These are phyloP conservation scores for Seiridium cupressi DNA, from an alignment of 2,329 filamentous ascomycete genomes.

Conservation along the genomic window DNA sequence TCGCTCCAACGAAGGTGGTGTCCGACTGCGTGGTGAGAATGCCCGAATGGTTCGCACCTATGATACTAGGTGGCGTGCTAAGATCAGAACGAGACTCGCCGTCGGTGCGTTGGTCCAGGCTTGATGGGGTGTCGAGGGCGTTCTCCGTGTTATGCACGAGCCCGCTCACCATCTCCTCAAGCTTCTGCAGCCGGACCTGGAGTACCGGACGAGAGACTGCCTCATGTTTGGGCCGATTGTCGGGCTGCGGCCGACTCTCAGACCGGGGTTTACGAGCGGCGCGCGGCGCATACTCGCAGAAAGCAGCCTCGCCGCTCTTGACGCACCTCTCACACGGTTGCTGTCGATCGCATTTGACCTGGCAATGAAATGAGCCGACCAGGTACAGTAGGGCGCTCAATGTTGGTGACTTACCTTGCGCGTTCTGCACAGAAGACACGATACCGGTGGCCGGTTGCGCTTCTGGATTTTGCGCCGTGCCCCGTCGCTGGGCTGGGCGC, in stretches of 20 bases:
- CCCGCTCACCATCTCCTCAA: constrained; percentile 33
- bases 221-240: constrained; percentile 23
- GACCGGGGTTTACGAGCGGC: constrained; percentile 27
- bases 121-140: constrained; percentile 23
- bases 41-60: constrained; percentile 7
- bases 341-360: constrained; percentile 37
- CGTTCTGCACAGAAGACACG: constrained; percentile 31
- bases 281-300: constrained; percentile 35
- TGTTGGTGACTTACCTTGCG: constrained; percentile 27
- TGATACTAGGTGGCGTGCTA: constrained; percentile 22
- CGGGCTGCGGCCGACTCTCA: constrained; percentile 26
- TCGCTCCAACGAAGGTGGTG: constrained; percentile 30
- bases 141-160: constrained; percentile 24
- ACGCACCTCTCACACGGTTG: constrained; percentile 37
- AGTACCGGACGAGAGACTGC: constrained; percentile 28
- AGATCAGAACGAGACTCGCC: constrained; percentile 26
- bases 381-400: not conserved
- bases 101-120: constrained; percentile 25
- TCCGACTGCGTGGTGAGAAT: constrained; percentile 19
- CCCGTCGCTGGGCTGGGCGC: constrained; percentile 31
- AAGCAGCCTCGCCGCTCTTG: constrained; percentile 33
- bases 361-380: constrained; percentile 9
- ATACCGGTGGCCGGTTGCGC: constrained; percentile 34
- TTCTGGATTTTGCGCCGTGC: constrained; percentile 34
- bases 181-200: constrained; percentile 32